phyloP scores from a whole-genome alignment of 192 early-diverging fungal genomes.

The Coemansia sp. region DNA sequence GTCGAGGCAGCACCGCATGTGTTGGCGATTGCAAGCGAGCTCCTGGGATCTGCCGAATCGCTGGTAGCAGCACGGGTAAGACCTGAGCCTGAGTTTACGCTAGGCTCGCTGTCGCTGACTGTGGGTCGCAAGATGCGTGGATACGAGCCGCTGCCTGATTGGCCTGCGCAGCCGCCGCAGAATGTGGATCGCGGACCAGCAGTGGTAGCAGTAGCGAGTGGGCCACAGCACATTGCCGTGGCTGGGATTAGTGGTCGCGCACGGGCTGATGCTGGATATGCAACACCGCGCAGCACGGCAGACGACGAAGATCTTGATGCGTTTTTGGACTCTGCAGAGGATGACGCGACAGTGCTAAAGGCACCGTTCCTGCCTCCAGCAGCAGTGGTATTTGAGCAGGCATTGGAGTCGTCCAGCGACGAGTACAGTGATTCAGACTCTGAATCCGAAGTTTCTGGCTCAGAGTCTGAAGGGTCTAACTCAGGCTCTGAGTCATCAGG shows the following conservation, averaged over 20 bases:
- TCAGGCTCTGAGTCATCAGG: no score
- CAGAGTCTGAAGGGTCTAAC: not conserved
- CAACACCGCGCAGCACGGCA: constrained; percentile 36
- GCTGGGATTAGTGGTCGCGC: constrained; percentile 47
- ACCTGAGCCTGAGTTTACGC: constrained; percentile 38
- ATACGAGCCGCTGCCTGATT: constrained; percentile 80
- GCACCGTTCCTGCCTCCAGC: not conserved
- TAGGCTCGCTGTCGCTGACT: constrained; percentile 68
- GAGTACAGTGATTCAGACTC: not conserved
- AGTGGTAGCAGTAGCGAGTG: constrained; percentile 3
- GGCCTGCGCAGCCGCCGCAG: constrained; percentile 55
- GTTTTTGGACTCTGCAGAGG: constrained; percentile 42
- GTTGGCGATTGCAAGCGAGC: constrained; percentile 15
- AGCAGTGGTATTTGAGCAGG: constrained; percentile 30
- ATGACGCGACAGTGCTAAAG: not conserved
- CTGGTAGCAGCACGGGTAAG: not conserved
- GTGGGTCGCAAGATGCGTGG: constrained; percentile 60
- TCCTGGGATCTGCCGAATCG: constrained; percentile 12
- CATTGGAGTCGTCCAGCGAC: not conserved
- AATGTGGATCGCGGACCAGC: constrained; percentile 25
- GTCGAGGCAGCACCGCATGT: constrained; percentile 21
- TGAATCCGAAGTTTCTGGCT: not conserved
- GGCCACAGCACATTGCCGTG: constrained; percentile 30
- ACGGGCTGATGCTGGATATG: constrained; percentile 26
- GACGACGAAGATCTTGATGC: constrained; percentile 49